These are phyloP conservation scores for Didymella arachidicola DNA, from an alignment of 2,329 filamentous ascomycete species.

Conservation along the genomic window DNA sequence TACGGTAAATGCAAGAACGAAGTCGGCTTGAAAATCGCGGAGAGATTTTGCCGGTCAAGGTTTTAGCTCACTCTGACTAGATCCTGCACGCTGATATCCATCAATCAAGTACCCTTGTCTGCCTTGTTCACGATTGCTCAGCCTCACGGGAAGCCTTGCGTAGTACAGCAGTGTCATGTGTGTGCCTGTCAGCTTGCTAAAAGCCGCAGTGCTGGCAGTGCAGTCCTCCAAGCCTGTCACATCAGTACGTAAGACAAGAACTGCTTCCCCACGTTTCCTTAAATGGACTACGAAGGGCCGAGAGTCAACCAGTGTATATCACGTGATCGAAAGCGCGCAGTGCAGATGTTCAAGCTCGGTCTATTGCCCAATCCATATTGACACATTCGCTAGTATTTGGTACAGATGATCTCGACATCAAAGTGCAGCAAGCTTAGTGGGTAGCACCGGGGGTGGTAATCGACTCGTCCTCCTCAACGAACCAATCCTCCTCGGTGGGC, in stretches of 20 bases:
- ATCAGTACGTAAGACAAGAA: conserved; percentile 15
- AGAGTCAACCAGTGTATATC: conserved; percentile 11
- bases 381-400: conserved; percentile 46
- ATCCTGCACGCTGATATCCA: conserved; percentile 3
- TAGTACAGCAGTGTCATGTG: conserved; percentile 11
- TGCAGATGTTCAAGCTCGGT: conserved; percentile 20
- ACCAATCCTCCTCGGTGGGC: conserved; percentile 73
- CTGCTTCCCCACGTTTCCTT: conserved; percentile 5
- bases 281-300: not conserved
- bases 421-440: conserved; percentile 35
- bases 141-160: conserved; percentile 2
- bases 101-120: conserved; percentile 9
- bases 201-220: not conserved
- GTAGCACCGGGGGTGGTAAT: conserved; percentile 52
- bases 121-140: conserved; percentile 3
- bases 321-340: conserved; percentile 29
- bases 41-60: not conserved
- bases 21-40: not conserved
- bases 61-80: not conserved
- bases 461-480: conserved; percentile 74
- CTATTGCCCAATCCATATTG: conserved; percentile 44
- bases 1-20: conserved; percentile 17
- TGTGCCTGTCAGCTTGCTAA: conserved; percentile 7
- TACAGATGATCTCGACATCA: conserved; percentile 38
- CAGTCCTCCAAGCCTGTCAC: conserved; percentile 8